phyloP scores from a whole-genome alignment of 2,329 filamentous ascomycete genomes.

The Pseudonectria buxi region DNA sequence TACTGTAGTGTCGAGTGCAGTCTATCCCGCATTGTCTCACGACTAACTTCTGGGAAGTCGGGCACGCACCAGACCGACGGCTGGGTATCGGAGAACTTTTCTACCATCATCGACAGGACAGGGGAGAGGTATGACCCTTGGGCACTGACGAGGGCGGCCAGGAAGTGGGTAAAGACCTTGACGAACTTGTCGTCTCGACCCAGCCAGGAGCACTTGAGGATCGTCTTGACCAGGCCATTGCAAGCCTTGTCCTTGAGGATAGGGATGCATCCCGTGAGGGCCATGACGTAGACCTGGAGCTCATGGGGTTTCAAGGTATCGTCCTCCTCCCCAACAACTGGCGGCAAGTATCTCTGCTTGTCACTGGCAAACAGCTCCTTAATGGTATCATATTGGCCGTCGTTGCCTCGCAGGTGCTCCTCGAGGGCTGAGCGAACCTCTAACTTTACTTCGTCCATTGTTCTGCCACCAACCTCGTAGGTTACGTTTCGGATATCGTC shows the following conservation, averaged over 20 bases:
- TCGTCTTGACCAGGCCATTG: conserved; percentile 49
- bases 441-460: conserved; percentile 48
- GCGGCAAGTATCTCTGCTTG: conserved; percentile 33
- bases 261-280: conserved; percentile 56
- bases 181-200: conserved; percentile 59
- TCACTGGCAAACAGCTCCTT: conserved; percentile 52
- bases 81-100: conserved; percentile 58
- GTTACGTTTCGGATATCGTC: conserved; percentile 52
- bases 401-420: conserved; percentile 48
- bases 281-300: conserved; percentile 54
- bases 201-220: conserved; percentile 58
- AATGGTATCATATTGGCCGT: conserved; percentile 54
- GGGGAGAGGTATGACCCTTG: conserved; percentile 71
- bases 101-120: conserved; percentile 74
- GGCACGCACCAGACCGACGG: conserved; percentile 40
- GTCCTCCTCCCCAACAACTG: conserved; percentile 38
- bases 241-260: conserved; percentile 52
- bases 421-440: conserved; percentile 51
- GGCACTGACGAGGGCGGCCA: conserved; percentile 69
- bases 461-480: conserved; percentile 46
- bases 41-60: conserved; percentile 53
- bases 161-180: conserved; percentile 60
- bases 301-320: conserved; percentile 47
- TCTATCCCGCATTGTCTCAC: conserved; percentile 61
- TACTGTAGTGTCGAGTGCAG: conserved; percentile 71